Percentiles rank a stretch among this genome's conserved stretches.
phyloP scores from a whole-genome alignment of 345 rosid species.

The Citrus hindsii region DNA sequence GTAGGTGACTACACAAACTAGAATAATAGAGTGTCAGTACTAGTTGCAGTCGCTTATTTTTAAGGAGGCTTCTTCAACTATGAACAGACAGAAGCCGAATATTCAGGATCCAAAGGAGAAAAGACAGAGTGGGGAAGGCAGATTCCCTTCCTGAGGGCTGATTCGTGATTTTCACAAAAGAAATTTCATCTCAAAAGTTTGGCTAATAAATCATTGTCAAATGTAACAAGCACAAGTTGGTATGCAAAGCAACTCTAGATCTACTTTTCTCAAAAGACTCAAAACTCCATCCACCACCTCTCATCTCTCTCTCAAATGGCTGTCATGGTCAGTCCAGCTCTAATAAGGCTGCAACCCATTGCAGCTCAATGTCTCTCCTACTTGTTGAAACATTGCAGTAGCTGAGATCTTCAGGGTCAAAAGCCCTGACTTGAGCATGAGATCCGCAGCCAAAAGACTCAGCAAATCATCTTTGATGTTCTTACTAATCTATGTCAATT shows the following conservation, averaged over 20 bases:
- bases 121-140: neutral
- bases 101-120: neutral
- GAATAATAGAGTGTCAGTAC: neutral
- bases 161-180: neutral
- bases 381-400: too few relatives aligned
- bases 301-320: too few relatives aligned
- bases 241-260: neutral
- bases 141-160: neutral
- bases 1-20: neutral
- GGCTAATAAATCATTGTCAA: neutral
- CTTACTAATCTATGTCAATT: too few relatives aligned
- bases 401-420: too few relatives aligned
- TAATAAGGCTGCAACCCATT: too few relatives aligned
- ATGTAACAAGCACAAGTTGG: neutral
- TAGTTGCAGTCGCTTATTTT: neutral
- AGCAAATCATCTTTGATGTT: too few relatives aligned
- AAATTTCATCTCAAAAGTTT: neutral
- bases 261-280: too few relatives aligned
- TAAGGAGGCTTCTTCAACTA: slow-evolving; percentile 1
- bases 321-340: too few relatives aligned
- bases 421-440: too few relatives aligned
- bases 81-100: neutral
- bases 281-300: too few relatives aligned
- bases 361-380: too few relatives aligned
- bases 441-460: too few relatives aligned